Conservation (phyloP, 129 eudicot genomes). For the Helianthus tuberosus region DNA sequence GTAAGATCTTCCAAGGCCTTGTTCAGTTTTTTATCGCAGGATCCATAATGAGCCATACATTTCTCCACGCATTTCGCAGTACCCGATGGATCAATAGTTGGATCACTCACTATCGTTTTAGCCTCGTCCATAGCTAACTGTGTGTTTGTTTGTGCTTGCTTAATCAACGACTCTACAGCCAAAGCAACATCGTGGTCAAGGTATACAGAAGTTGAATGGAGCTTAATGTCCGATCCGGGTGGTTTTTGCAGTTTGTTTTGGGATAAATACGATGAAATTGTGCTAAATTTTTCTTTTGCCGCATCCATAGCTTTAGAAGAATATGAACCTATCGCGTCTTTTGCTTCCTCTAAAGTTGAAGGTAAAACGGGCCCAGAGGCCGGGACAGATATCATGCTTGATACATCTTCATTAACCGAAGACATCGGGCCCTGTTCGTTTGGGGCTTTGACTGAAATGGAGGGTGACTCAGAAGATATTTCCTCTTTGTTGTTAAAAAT, state of each 20-base stretch:
- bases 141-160: conserved; percentile 33
- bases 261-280: conserved; percentile 25
- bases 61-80: conserved; percentile 11
- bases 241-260: conserved; percentile 17
- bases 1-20: conserved; percentile 30
- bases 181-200: conserved; percentile 35
- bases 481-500: conserved; percentile 12
- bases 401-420: neutral
- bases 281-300: conserved; percentile 26
- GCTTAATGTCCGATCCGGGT: neutral
- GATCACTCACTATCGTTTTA: conserved; percentile 10
- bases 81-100: neutral
- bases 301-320: conserved; percentile 23
- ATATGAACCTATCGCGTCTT: conserved; percentile 12
- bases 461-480: neutral
- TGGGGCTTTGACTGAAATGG: neutral
- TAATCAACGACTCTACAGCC: conserved; percentile 36
- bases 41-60: conserved; percentile 19
- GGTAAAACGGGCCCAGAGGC: neutral
- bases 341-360: conserved; percentile 14
- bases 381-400: neutral
- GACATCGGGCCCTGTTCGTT: conserved; percentile 8
- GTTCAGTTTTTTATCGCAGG: conserved; percentile 3
- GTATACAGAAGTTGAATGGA: conserved; percentile 15
- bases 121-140: conserved; percentile 30